phyloP scores from a whole-genome alignment of 2,329 filamentous ascomycete genomes.

The Colletotrichum nymphaeae region DNA sequence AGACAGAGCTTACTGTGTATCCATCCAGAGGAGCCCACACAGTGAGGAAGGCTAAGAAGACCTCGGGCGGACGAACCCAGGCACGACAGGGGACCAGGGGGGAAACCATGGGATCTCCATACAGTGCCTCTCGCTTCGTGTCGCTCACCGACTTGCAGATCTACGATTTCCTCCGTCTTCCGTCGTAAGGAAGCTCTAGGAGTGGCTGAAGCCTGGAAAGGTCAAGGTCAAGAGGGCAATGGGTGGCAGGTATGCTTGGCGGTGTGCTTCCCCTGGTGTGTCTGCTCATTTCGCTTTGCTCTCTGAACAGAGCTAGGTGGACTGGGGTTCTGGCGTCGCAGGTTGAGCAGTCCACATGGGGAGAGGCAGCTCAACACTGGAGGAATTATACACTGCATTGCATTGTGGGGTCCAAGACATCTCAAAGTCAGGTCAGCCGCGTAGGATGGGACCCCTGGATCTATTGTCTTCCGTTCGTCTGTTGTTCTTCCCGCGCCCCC shows the following conservation, averaged over 20 bases:
- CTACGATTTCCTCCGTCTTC: constrained; percentile 6
- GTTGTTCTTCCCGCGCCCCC: background rate
- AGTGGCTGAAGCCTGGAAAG: background rate
- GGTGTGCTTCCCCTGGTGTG: constrained; percentile 1
- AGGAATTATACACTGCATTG: background rate
- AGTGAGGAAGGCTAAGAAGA: constrained; percentile 12
- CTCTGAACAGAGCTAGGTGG: background rate
- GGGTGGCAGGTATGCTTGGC: background rate
- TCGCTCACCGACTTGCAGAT: constrained; percentile 24
- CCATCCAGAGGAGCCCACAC: constrained; percentile 10
- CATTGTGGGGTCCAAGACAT: constrained; percentile 4
- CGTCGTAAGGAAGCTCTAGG: background rate
- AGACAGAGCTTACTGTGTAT: background rate
- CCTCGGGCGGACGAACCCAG: background rate
- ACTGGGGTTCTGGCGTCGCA: background rate
- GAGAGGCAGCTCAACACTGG: too few species aligned
- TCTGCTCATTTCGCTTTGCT: constrained; percentile 30
- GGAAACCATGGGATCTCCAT: background rate
- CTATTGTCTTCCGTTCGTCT: background rate
- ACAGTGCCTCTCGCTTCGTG: constrained; percentile 28
- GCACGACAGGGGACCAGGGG: background rate
- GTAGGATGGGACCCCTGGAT: background rate
- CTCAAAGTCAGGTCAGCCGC: background rate
- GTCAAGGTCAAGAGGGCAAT: background rate
- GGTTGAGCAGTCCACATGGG: background rate